Conservation (phyloP, 441 rosid species). For the Bocquillonia castaneifolia region DNA sequence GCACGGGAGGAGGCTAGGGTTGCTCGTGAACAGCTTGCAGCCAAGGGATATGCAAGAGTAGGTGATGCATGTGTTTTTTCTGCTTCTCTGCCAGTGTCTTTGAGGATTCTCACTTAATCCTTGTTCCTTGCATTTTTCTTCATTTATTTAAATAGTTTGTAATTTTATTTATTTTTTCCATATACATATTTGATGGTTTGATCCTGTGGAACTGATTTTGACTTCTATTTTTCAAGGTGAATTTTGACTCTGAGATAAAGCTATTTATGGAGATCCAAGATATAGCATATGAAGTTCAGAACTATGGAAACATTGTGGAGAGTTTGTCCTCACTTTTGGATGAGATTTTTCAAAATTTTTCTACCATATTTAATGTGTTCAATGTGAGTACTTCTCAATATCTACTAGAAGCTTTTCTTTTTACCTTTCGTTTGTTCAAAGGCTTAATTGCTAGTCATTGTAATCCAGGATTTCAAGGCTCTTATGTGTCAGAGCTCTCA, state of each 20-base stretch:
- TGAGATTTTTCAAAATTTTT: slow-evolving; percentile 55
- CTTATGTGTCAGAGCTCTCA: slow-evolving; percentile 38
- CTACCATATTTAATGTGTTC: slow-evolving; percentile 37
- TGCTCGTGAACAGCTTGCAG: slow-evolving; percentile 52
- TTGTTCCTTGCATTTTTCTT: slow-evolving; percentile 8
- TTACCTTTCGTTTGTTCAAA: not conserved
- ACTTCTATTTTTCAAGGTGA: slow-evolving; percentile 32
- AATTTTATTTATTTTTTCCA: slow-evolving; percentile 10
- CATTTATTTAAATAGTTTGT: not conserved
- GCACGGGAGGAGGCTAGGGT: slow-evolving; percentile 56
- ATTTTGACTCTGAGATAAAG: slow-evolving; percentile 35
- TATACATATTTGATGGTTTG: slow-evolving; percentile 11
- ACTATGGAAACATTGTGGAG: slow-evolving; percentile 40
- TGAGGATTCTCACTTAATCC: slow-evolving; percentile 17
- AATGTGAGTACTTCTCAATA: slow-evolving; percentile 45
- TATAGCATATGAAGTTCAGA: slow-evolving; percentile 50
- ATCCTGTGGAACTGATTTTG: slow-evolving; percentile 23
- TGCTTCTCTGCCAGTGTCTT: slow-evolving; percentile 21
- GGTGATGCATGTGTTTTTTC: slow-evolving; percentile 39
- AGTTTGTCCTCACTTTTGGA: slow-evolving; percentile 44
- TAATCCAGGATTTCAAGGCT: slow-evolving; percentile 58
- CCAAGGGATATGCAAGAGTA: slow-evolving; percentile 34
- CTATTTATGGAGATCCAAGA: slow-evolving; percentile 55
- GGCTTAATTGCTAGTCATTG: slow-evolving; percentile 13
- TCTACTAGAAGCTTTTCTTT: not conserved